Evolutionary conservation across 345 rosid species (phyloP).

Genomic region (Laguncularia racemosa): DNA sequence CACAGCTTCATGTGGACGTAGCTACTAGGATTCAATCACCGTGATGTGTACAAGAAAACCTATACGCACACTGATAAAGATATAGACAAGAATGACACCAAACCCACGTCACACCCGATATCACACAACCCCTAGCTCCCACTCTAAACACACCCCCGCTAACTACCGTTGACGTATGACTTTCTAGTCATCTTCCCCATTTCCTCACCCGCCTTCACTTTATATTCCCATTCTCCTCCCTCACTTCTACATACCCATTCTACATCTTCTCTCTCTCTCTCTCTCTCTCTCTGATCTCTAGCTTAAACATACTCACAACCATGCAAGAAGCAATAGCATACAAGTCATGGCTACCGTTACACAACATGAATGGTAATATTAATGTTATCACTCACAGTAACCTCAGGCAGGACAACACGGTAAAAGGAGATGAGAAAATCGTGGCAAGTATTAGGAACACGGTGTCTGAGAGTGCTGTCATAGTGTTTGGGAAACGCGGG

Average conservation of each 20-base stretch:
- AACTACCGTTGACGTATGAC: slow-evolving; percentile 37
- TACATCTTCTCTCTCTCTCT: background rate
- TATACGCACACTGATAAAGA: too few relatives aligned
- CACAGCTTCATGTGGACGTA: too few relatives aligned
- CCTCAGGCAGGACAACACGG: background rate
- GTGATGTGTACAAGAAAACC: too few relatives aligned
- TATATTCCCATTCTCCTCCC: background rate
- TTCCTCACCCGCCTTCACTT: background rate
- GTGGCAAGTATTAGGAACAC: slow-evolving; percentile 15
- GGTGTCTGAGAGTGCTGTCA: slow-evolving; percentile 70
- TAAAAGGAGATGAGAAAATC: background rate
- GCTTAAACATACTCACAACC: background rate
- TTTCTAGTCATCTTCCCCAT: slow-evolving; percentile 6
- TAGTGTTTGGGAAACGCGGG: slow-evolving; percentile 63
- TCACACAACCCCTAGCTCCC: slow-evolving; percentile 1
- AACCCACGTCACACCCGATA: slow-evolving; percentile 12
- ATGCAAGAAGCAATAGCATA: slow-evolving; percentile 42
- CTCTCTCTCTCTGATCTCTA: background rate
- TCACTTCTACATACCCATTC: background rate
- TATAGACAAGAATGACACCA: background rate
- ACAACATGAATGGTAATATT: background rate
- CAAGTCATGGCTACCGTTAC: slow-evolving; percentile 25
- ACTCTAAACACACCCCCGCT: slow-evolving; percentile 14
- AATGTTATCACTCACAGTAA: background rate
- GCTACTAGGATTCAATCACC: too few relatives aligned